A percentile compares a stretch with the other conserved stretches of the same genome.
phyloP scores from a whole-genome alignment of 225 moss, liverwort and hornwort species.

The Straminergon stramineum region DNA sequence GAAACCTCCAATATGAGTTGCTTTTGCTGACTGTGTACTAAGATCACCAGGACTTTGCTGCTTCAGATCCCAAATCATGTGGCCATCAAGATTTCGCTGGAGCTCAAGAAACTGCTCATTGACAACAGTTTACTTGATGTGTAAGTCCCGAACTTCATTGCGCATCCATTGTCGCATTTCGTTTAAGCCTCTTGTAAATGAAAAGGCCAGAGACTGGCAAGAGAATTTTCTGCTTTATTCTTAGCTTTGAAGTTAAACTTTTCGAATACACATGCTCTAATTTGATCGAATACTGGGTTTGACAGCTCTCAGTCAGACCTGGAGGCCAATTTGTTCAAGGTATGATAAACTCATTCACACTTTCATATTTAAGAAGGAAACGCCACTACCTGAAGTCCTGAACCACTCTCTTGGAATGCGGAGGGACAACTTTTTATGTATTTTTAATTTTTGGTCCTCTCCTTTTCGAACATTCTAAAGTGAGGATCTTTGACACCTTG shows the following conservation, averaged over 20 bases:
- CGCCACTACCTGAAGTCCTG: no score
- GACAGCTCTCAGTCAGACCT: slow-evolving; percentile 90
- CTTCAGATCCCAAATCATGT: slow-evolving; percentile 83
- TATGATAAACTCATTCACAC: not conserved
- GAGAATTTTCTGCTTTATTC: no score
- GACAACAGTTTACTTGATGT: slow-evolving; percentile 97
- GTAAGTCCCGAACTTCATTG: slow-evolving; percentile 16
- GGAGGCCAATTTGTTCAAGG: slow-evolving; percentile 94
- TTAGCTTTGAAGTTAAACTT: not conserved
- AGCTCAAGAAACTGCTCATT: slow-evolving; percentile 87
- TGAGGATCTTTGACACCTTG: not conserved
- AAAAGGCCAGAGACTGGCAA: not conserved
- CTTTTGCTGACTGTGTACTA: not conserved
- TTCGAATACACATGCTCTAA: not conserved
- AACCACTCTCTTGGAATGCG: not conserved
- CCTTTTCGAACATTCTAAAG: not conserved
- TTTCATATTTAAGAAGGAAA: not conserved
- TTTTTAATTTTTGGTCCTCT: not conserved
- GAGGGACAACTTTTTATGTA: not conserved
- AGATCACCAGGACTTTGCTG: not conserved
- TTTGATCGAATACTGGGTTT: not conserved
- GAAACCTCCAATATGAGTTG: not conserved
- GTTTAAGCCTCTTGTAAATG: not conserved
- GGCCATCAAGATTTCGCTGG: slow-evolving; percentile 88
- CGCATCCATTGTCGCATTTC: not conserved